Evolutionary conservation across 2,329 filamentous ascomycete species (phyloP).

Genomic region (Sclerotinia glacialis): DNA sequence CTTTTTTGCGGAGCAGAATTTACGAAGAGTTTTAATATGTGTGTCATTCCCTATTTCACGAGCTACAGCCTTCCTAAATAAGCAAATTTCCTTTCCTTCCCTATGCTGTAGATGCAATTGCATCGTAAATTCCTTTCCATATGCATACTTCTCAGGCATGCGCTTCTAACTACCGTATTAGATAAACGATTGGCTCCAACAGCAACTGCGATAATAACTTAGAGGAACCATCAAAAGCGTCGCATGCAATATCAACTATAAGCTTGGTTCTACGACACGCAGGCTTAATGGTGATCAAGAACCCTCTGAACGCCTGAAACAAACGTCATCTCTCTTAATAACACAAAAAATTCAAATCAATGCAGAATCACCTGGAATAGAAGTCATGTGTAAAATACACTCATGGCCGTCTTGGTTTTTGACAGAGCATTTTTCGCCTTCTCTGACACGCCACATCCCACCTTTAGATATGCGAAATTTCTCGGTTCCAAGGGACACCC

Average conservation of each 20-base stretch:
- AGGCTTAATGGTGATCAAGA: slow-evolving; percentile 73
- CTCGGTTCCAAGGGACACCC: slow-evolving; percentile 23
- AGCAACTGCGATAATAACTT: slow-evolving; percentile 53
- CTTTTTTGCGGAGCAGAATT: too few relatives aligned
- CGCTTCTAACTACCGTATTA: slow-evolving; percentile 43
- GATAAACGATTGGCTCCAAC: slow-evolving; percentile 60
- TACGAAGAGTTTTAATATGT: neutral
- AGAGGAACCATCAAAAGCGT: slow-evolving; percentile 30
- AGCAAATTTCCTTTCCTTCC: neutral
- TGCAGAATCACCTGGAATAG: neutral
- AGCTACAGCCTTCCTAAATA: neutral
- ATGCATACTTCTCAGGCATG: neutral
- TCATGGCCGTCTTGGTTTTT: neutral
- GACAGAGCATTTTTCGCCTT: slow-evolving; percentile 25
- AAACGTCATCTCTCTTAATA: neutral
- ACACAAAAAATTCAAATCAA: neutral
- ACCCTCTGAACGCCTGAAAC: slow-evolving; percentile 36
- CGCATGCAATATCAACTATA: slow-evolving; percentile 62
- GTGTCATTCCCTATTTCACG: neutral
- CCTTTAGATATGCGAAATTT: slow-evolving; percentile 27
- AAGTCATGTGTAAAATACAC: slow-evolving; percentile 6
- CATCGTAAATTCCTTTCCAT: neutral
- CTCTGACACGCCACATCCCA: slow-evolving; percentile 30
- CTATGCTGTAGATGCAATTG: neutral
- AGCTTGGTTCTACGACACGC: slow-evolving; percentile 70